A percentile compares a stretch with the other conserved stretches of the same genome.
These are phyloP conservation scores for Tolypocladium guangdongense DNA, from an alignment of 2,329 filamentous ascomycete genomes.

Conservation along the genomic window DNA sequence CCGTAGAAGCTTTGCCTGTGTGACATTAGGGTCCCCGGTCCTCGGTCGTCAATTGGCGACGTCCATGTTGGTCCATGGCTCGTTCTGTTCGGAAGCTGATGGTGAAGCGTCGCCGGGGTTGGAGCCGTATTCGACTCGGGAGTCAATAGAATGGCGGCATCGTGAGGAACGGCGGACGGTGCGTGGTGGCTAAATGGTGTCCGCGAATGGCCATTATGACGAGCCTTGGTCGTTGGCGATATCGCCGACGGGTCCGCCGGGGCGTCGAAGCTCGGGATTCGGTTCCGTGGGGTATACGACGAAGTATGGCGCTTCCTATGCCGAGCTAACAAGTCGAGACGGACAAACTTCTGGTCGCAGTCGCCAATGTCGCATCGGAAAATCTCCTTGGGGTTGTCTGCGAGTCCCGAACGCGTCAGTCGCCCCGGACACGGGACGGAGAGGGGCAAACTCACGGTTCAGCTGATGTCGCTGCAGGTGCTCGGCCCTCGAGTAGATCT, in stretches of 20 bases:
- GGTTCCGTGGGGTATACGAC: slow-evolving; percentile 38
- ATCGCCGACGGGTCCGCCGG: slow-evolving; percentile 11
- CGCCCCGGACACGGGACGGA: slow-evolving; percentile 2
- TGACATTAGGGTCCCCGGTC: slow-evolving; percentile 22
- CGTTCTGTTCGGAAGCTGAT: slow-evolving; percentile 6
- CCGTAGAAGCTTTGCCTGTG: slow-evolving; percentile 27
- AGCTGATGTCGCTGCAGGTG: slow-evolving; percentile 74
- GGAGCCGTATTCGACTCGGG: slow-evolving; percentile 25
- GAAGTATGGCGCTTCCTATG: slow-evolving; percentile 56
- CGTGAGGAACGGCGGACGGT: slow-evolving; percentile 26
- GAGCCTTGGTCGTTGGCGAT: background rate
- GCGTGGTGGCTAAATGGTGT: slow-evolving; percentile 1
- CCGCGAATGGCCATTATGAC: background rate
- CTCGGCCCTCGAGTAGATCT: slow-evolving; percentile 70
- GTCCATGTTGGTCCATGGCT: slow-evolving; percentile 11
- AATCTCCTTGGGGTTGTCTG: slow-evolving; percentile 71
- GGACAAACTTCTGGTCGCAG: slow-evolving; percentile 67
- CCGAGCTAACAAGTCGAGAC: slow-evolving; percentile 62
- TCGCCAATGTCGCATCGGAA: slow-evolving; percentile 65
- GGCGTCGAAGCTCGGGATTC: slow-evolving; percentile 35
- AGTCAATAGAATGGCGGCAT: slow-evolving; percentile 34
- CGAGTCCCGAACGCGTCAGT: slow-evolving; percentile 3
- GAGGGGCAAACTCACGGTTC: slow-evolving; percentile 51
- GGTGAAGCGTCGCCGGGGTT: slow-evolving; percentile 13
- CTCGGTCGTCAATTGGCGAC: slow-evolving; percentile 23